Conservation (phyloP, 1,139 yeast species). For the Barnettozyma hawaiiensis region DNA sequence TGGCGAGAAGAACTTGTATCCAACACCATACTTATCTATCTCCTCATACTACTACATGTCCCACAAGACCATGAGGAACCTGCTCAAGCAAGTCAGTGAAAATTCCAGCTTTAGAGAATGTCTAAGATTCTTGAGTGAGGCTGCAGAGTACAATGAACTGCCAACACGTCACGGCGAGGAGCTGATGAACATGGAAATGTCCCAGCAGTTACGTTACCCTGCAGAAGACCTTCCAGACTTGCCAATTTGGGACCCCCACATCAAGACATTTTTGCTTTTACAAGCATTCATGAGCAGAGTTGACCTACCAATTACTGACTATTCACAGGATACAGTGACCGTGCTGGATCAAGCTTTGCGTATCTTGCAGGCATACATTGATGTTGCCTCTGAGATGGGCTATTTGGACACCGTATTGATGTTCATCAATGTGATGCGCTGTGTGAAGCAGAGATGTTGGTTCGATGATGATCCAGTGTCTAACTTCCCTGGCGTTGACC, state of each 20-base stretch:
- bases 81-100: constrained; percentile 47
- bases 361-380: constrained; percentile 87
- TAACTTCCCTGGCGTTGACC: constrained; percentile 64
- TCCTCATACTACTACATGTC: constrained; percentile 91
- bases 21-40: constrained; percentile 82
- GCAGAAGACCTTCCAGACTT: constrained; percentile 50
- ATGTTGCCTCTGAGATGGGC: constrained; percentile 83
- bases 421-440: constrained; percentile 70
- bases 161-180: constrained; percentile 97
- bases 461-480: constrained; percentile 68
- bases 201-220: constrained; percentile 71
- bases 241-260: constrained; percentile 93
- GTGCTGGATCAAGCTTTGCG: constrained; percentile 93
- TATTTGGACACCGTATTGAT: constrained; percentile 54
- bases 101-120: constrained; percentile 62
- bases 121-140: constrained; percentile 66
- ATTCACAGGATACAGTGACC: constrained; percentile 87
- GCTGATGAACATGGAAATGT: constrained; percentile 83
- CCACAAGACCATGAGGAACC: constrained; percentile 76
- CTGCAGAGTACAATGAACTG: constrained; percentile 85
- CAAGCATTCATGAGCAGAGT: constrained; percentile 85
- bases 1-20: constrained; percentile 45
- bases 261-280: constrained; percentile 75
- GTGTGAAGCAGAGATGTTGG: constrained; percentile 88
- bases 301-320: constrained; percentile 91